Percentiles rank a stretch among this genome's conserved stretches.
Conservation (phyloP, 441 rosid species). For the Isatis lusitanica region DNA sequence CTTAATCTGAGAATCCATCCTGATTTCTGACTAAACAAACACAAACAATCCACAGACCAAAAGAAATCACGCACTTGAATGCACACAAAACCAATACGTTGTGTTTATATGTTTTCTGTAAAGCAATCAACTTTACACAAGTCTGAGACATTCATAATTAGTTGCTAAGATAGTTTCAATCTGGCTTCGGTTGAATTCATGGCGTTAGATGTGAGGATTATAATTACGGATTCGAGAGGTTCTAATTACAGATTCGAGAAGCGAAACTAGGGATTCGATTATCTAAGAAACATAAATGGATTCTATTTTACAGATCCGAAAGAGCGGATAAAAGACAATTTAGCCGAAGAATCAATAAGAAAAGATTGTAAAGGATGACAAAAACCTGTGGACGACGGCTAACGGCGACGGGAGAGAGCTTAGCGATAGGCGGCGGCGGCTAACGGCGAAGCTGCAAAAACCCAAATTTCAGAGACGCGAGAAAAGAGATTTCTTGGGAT, state of each 20-base stretch:
- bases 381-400: slow-evolving; percentile 22
- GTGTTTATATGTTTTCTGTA: too few relatives aligned
- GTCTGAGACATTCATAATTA: too few relatives aligned
- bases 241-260: background rate
- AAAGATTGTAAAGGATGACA: background rate
- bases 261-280: background rate
- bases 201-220: too few relatives aligned
- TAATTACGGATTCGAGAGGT: too few relatives aligned
- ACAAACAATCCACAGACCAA: background rate
- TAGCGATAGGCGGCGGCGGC: too few relatives aligned
- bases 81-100: too few relatives aligned
- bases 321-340: slow-evolving; percentile 1
- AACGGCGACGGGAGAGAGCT: too few relatives aligned
- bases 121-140: too few relatives aligned
- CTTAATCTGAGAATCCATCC: slow-evolving; percentile 67
- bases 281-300: background rate
- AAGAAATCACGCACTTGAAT: too few relatives aligned
- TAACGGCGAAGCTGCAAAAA: background rate
- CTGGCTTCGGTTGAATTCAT: too few relatives aligned
- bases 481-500: background rate
- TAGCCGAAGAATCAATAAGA: background rate
- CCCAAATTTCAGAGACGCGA: background rate
- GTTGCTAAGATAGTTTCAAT: background rate
- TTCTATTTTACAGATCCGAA: background rate
- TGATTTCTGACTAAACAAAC: background rate